Evolutionary conservation across 2,329 filamentous ascomycete species (phyloP).

Genomic region (Nannizzia gypsea): DNA sequence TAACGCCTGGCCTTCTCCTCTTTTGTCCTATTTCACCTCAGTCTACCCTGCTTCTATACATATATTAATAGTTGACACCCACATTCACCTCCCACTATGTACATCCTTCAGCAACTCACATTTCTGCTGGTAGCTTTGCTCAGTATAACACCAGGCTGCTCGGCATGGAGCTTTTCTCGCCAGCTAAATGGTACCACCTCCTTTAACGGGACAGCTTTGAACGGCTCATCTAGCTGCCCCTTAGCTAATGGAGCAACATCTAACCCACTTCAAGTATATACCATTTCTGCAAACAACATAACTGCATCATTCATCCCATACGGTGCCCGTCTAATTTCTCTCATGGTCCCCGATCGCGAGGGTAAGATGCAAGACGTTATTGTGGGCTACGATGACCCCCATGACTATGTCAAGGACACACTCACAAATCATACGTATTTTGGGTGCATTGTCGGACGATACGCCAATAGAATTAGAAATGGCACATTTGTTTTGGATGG

Average conservation of each 20-base stretch:
- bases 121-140: slow-evolving; percentile 1
- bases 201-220: neutral
- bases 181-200: neutral
- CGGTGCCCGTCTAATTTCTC: slow-evolving; percentile 36
- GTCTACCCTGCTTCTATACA: too few relatives aligned
- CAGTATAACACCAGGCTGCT: neutral
- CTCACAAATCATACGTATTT: slow-evolving; percentile 39
- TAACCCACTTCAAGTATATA: slow-evolving; percentile 33
- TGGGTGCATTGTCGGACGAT: slow-evolving; percentile 39
- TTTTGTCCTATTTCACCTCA: too few relatives aligned
- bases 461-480: slow-evolving; percentile 47
- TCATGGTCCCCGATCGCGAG: slow-evolving; percentile 40
- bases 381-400: slow-evolving; percentile 40
- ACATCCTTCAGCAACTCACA: slow-evolving; percentile 1
- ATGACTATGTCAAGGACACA: slow-evolving; percentile 34
- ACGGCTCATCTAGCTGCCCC: neutral
- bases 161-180: neutral
- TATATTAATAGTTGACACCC: neutral
- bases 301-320: slow-evolving; percentile 39
- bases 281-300: slow-evolving; percentile 37
- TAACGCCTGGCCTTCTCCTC: too few relatives aligned
- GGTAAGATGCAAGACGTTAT: slow-evolving; percentile 40
- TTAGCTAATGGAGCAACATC: neutral
- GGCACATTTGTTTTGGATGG: slow-evolving; percentile 43
- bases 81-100: neutral